A percentile compares a stretch with the other conserved stretches of the same genome.
Evolutionary conservation across 108 stramenopile genomes (phyloP).

Genomic region (Fragilaria crotonensis): DNA sequence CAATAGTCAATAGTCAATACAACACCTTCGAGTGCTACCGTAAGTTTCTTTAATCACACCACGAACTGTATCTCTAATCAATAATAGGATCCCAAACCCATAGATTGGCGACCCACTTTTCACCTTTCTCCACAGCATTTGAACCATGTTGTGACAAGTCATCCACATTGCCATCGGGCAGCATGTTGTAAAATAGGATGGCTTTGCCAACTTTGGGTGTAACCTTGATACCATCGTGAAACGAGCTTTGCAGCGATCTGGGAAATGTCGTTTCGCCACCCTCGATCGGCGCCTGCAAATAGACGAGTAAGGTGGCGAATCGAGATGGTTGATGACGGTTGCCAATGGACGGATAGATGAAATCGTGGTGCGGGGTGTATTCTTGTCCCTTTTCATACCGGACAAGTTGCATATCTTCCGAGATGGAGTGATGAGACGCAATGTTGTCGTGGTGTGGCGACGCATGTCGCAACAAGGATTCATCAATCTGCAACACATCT

Average conservation of each 20-base stretch:
- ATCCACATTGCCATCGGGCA: constrained; percentile 91
- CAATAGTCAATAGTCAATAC: too few species aligned
- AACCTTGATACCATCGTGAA: constrained; percentile 72
- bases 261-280: constrained; percentile 88
- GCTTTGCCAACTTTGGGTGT: constrained; percentile 69
- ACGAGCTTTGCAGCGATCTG: constrained; percentile 55
- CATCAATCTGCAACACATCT: constrained; percentile 64
- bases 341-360: constrained; percentile 59
- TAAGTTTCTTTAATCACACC: too few species aligned
- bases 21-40: too few species aligned
- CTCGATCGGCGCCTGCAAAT: constrained; percentile 48
- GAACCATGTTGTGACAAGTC: constrained; percentile 81
- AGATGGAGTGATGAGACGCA: constrained; percentile 65
- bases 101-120: constrained; percentile 78
- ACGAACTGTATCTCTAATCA: constrained; percentile 12
- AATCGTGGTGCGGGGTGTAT: constrained; percentile 88
- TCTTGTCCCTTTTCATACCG: constrained; percentile 67
- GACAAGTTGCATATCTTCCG: constrained; percentile 84
- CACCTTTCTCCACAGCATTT: constrained; percentile 54
- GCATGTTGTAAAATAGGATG: constrained; percentile 80
- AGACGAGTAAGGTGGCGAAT: constrained; percentile 82
- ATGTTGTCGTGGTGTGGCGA: constrained; percentile 8
- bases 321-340: constrained; percentile 76
- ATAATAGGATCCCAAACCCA: constrained; percentile 74
- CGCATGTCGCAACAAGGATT: constrained; percentile 46